Base-by-base conservation (phyloP, 2,329 filamentous ascomycete genomes). In the Pseudocercospora ulei region DNA sequence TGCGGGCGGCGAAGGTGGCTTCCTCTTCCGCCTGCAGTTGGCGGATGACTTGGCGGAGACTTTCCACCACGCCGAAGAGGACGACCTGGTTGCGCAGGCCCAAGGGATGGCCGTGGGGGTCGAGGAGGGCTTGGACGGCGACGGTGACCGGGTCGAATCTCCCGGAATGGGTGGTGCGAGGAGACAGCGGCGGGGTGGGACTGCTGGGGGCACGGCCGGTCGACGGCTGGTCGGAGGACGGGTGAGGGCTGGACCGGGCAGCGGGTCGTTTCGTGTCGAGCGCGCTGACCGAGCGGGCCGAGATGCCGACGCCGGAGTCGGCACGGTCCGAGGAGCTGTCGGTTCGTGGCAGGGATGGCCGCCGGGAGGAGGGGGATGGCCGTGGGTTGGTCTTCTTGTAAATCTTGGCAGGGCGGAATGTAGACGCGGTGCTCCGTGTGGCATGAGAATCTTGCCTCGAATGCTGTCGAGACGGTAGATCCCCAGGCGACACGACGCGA, bases 81-180 rank as follows among this genome's bases (percentile, higher is more conserved):
- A 76, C 62, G 44, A 71, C 68, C 34, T 71, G 71, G 49, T 77
- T 73, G 39, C 73, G 66, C 19, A 72, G 60, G 28, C 66, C 70
- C 23, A 75, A 50, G 3, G 54, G 55, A 9, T 62, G 51, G 4
- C 58, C 59, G 2, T 56, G 52, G 9, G 64, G 52, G 41, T 64
- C 58, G 0, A 63, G 56, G 7, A 68, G 49, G 6, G 64, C 63
- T 13, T 63, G 61, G 29, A 65, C 55, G 0, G 56, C 58, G 4
- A 58, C 35, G 1, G 56, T 51, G 1, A 52, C 54, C 0, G 65
- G 47, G 57, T 64, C 54, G 54, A 62, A 51, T 53, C 29, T 46
- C 53, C 47, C 38, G 56, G 48, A 43, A 51, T 51, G 7, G 56
- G 40, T 6, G 9, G 27, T 37, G 18, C 43, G 47, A n/a, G 36